These are phyloP conservation scores for Pterothamnion heteromorphum DNA, from an alignment of 31 red algal species.

Conservation along the genomic window DNA sequence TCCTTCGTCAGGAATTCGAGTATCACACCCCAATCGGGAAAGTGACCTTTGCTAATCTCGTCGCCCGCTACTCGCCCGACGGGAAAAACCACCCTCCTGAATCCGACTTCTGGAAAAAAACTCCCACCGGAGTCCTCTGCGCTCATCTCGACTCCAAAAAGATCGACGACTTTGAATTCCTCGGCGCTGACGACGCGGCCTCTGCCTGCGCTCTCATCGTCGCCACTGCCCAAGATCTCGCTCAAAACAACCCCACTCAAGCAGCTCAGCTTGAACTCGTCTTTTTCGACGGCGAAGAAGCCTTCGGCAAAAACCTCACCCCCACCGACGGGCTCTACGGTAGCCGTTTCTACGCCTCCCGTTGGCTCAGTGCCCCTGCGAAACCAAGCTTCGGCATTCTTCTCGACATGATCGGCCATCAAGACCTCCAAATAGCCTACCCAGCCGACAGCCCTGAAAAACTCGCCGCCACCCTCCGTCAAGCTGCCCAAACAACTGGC, in stretches of 20 bases:
- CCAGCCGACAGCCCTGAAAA: background rate
- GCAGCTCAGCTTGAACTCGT: background rate
- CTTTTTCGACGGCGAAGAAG: background rate
- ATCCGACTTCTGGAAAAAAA: background rate
- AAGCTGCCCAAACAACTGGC: background rate
- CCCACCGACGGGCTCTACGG: background rate
- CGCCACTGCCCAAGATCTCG: background rate
- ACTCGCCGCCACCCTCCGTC: background rate
- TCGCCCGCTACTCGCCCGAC: too few species aligned
- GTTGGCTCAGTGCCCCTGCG: background rate
- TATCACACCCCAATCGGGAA: background rate
- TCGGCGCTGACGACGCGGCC: background rate
- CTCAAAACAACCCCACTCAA: background rate
- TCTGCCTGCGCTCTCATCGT: background rate
- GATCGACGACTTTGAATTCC: background rate
- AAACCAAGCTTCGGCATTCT: background rate
- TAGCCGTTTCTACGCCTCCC: background rate
- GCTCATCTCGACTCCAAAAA: background rate
- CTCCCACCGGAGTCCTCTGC: background rate
- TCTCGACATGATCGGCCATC: background rate
- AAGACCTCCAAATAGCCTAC: background rate
- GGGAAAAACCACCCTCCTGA: too few species aligned
- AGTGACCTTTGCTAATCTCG: background rate
- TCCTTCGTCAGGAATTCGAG: background rate
- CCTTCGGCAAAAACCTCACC: background rate